Percentiles rank a stretch among this genome's conserved stretches.
These are phyloP conservation scores for Diaporthe aspalathi DNA, from an alignment of 2,329 filamentous ascomycete genomes.

Conservation along the genomic window DNA sequence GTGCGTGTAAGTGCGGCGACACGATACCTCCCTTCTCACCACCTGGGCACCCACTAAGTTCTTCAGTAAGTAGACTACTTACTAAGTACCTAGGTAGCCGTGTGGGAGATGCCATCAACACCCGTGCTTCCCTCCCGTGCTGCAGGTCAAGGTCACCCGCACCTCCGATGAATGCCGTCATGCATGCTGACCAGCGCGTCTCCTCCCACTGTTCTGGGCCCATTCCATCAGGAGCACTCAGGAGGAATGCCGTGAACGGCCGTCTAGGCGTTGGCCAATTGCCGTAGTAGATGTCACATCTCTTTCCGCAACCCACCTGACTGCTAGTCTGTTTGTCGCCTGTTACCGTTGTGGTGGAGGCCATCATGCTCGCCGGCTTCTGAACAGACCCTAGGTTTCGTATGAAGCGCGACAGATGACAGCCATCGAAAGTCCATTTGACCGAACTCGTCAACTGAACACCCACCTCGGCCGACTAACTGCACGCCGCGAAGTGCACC, in stretches of 20 bases:
- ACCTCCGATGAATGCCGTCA: background rate
- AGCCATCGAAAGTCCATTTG: background rate
- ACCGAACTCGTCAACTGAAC: background rate
- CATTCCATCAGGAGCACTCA: background rate
- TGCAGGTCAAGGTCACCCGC: background rate
- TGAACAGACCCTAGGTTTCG: conserved; percentile 3
- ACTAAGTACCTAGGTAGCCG: too few species aligned
- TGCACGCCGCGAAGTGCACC: background rate
- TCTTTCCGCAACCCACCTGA: background rate
- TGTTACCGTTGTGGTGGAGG: background rate
- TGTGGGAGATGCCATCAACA: too few species aligned
- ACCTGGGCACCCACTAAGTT: too few species aligned
- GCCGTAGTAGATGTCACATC: background rate
- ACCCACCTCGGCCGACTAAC: background rate
- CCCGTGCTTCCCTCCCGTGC: background rate
- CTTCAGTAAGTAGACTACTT: too few species aligned
- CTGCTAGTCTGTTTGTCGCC: too few species aligned
- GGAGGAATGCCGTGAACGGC: background rate
- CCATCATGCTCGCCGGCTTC: background rate
- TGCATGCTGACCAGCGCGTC: background rate
- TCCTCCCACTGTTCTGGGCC: too few species aligned
- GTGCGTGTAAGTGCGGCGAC: conserved; percentile 37
- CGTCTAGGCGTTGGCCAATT: background rate
- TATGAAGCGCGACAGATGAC: conserved; percentile 6
- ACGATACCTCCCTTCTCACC: background rate